Conservation (phyloP, 805 yeast species). For the Middelhovenomyces tepae region DNA sequence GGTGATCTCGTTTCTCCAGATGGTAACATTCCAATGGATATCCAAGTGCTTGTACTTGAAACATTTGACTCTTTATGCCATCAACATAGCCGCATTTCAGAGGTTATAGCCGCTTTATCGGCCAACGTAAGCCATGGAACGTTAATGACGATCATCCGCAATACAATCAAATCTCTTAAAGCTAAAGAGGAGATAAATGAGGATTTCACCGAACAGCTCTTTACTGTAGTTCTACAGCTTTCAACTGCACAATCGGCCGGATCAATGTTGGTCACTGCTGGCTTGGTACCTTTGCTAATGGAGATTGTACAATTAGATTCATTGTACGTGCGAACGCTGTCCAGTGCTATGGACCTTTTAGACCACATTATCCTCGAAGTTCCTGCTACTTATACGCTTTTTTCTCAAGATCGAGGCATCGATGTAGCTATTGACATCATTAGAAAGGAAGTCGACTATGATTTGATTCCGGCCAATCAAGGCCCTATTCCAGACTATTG, state of each 20-base stretch:
- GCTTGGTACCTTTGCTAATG: constrained; percentile 57
- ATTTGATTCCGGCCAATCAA: constrained; percentile 28
- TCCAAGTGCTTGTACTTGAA: constrained; percentile 53
- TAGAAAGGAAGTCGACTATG: constrained; percentile 55
- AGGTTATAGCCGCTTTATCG: constrained; percentile 65
- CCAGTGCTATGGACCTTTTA: constrained; percentile 55
- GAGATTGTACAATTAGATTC: constrained; percentile 49
- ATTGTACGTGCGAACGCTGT: constrained; percentile 44
- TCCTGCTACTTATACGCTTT: constrained; percentile 43
- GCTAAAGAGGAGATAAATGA: constrained; percentile 39
- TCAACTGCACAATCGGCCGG: constrained; percentile 32
- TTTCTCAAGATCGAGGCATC: constrained; percentile 62
- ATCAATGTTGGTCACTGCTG: constrained; percentile 58
- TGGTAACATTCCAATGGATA: constrained; percentile 37
- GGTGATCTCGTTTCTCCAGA: constrained; percentile 70
- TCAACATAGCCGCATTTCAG: constrained; percentile 63
- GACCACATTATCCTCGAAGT: constrained; percentile 34
- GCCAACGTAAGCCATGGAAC: constrained; percentile 85
- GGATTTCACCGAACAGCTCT: constrained; percentile 40
- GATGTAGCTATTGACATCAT: constrained; percentile 49
- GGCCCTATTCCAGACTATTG: constrained; percentile 44
- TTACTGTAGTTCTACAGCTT: constrained; percentile 50
- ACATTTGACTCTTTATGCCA: constrained; percentile 62
- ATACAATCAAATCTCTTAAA: constrained; percentile 44
- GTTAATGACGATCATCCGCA: constrained; percentile 61